phyloP scores from a whole-genome alignment of 495 filamentous ascomycete genomes.

The Immersiella caudata region DNA sequence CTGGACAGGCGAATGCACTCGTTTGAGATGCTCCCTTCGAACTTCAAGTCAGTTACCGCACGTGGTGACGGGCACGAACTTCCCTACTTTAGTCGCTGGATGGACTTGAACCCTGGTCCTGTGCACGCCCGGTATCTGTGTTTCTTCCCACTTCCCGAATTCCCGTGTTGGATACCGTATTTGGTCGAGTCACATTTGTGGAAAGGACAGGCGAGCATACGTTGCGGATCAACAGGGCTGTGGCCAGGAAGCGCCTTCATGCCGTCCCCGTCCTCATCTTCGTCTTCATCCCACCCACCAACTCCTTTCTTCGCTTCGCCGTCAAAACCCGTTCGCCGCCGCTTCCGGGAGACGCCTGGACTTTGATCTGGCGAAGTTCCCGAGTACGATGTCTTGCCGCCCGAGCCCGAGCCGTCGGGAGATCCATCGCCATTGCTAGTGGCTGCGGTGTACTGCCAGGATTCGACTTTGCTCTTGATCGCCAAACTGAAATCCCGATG shows the following conservation, averaged over 20 bases:
- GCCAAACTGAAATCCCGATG: constrained; percentile 28
- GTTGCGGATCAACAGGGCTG: constrained; percentile 9
- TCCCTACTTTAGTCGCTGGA: constrained; percentile 34
- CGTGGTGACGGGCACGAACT: neutral
- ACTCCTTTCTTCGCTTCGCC: constrained; percentile 9
- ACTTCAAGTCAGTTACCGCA: constrained; percentile 7
- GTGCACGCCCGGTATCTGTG: constrained; percentile 31
- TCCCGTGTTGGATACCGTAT: constrained; percentile 30
- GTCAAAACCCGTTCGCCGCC: constrained; percentile 25
- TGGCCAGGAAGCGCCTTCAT: constrained; percentile 16
- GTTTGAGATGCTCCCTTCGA: constrained; percentile 33
- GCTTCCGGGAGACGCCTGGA: constrained; percentile 20
- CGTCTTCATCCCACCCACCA: constrained; percentile 23
- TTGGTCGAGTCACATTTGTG: constrained; percentile 32
- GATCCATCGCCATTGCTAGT: constrained; percentile 20
- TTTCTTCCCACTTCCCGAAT: constrained; percentile 26
- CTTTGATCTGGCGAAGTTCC: constrained; percentile 20
- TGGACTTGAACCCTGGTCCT: constrained; percentile 33
- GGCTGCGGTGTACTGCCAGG: constrained; percentile 28
- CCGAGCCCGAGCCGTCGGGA: constrained; percentile 7
- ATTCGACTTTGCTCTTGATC: constrained; percentile 30
- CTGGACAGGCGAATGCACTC: constrained; percentile 32
- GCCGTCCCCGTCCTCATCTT: constrained; percentile 25
- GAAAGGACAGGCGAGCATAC: constrained; percentile 31
- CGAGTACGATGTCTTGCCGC: constrained; percentile 14